Conservation (phyloP, 805 yeast genomes). For the Candida khao-thaluensis region DNA sequence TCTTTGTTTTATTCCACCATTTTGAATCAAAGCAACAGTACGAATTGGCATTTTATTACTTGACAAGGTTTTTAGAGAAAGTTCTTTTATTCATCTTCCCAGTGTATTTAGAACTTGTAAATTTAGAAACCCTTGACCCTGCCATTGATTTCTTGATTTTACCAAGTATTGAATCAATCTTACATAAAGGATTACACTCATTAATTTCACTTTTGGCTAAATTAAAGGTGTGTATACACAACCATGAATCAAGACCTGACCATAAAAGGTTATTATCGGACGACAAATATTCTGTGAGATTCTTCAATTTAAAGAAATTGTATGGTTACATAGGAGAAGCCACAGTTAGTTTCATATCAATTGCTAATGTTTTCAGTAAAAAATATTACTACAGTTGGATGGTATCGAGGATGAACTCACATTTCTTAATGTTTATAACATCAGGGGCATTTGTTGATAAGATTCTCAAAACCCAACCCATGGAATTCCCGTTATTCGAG, state of each 20-base stretch:
- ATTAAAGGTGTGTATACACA: constrained; percentile 5
- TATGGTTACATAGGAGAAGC: constrained; percentile 7
- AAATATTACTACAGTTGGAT: constrained; percentile 12
- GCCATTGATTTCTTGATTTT: constrained; percentile 7
- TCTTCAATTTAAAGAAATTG: constrained; percentile 6
- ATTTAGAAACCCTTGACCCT: constrained; percentile 3
- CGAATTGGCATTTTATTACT: constrained; percentile 10
- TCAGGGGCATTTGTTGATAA: constrained; percentile 8
- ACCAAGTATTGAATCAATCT: constrained; percentile 11
- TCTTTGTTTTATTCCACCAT: constrained; percentile 5
- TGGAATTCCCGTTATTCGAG: constrained; percentile 9
- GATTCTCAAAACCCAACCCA: background rate
- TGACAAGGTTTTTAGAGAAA: constrained; percentile 10
- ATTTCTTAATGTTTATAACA: constrained; percentile 3
- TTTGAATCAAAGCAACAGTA: constrained; percentile 8
- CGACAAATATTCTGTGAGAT: constrained; percentile 3
- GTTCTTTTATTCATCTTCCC: constrained; percentile 8
- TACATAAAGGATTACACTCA: constrained; percentile 9
- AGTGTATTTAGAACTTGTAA: constrained; percentile 8
- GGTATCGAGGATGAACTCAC: constrained; percentile 6
- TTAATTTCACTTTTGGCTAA: constrained; percentile 5
- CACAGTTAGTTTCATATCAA: constrained; percentile 4
- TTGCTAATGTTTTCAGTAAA: constrained; percentile 9
- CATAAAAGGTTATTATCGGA: constrained; percentile 3
- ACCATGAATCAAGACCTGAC: constrained; percentile 1